Percentiles rank a stretch among this genome's conserved stretches.
These are phyloP conservation scores for Malassezia slooffiae DNA, from an alignment of 1,284 basidiomycete genomes.

Conservation along the genomic window DNA sequence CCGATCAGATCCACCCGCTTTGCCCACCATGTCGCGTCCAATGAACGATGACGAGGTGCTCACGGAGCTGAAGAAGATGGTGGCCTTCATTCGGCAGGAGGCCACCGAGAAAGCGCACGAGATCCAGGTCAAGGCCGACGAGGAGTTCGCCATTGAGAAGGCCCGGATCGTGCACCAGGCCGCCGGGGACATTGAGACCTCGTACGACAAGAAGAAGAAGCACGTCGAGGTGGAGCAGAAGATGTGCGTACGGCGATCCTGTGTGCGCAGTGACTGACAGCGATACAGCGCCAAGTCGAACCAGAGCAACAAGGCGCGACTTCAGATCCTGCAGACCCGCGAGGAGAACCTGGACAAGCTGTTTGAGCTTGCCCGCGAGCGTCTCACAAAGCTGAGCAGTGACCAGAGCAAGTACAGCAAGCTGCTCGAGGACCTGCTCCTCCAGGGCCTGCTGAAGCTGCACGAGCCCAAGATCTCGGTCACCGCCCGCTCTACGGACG, in stretches of 20 bases:
- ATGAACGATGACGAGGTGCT: slow-evolving; percentile 93
- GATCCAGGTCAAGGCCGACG: slow-evolving; percentile 46
- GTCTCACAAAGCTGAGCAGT: slow-evolving; percentile 58
- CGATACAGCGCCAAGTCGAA: slow-evolving; percentile 88
- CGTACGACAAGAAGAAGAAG: slow-evolving; percentile 44
- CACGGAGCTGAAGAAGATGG: slow-evolving; percentile 97
- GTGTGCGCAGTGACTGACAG: neutral
- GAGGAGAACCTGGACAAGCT: slow-evolving; percentile 86
- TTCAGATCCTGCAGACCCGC: slow-evolving; percentile 76
- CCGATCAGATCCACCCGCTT: too few relatives aligned
- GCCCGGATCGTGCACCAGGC: slow-evolving; percentile 45
- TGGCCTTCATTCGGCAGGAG: slow-evolving; percentile 46
- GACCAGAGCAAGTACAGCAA: slow-evolving; percentile 54
- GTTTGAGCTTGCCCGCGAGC: slow-evolving; percentile 63
- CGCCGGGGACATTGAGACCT: slow-evolving; percentile 36
- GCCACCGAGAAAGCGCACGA: slow-evolving; percentile 45
- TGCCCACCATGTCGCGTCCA: slow-evolving; percentile 51
- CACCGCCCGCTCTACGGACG: slow-evolving; percentile 32
- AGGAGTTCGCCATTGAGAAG: slow-evolving; percentile 46
- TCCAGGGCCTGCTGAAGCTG: slow-evolving; percentile 54
- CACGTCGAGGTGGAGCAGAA: slow-evolving; percentile 41
- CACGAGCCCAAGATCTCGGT: slow-evolving; percentile 37
- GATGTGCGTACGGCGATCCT: too few relatives aligned
- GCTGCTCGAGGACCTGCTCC: slow-evolving; percentile 52
- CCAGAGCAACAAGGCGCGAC: slow-evolving; percentile 81